Conservation (phyloP, 169 alveolate species). For the Plasmodium reichenowi region DNA sequence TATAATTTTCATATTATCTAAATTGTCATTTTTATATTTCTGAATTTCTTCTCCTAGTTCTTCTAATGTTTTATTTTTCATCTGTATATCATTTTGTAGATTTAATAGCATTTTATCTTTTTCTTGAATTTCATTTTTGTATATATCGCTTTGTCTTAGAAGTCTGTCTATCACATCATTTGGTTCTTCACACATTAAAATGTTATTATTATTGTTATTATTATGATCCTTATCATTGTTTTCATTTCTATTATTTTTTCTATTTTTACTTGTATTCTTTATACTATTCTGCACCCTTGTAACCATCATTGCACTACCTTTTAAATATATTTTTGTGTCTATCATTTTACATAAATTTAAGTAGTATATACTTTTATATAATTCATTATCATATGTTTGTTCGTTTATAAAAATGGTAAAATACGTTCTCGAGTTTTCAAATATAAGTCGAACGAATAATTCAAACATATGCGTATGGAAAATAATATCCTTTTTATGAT, state of each 20-base stretch:
- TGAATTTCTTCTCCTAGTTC: conserved; percentile 14
- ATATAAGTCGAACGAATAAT: conserved; percentile 55
- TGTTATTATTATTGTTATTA: background rate
- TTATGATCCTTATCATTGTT: no score
- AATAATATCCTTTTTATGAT: conserved; percentile 37
- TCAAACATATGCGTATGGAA: conserved; percentile 61
- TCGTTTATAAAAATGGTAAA: conserved; percentile 54
- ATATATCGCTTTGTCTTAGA: conserved; percentile 24
- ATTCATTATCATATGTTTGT: conserved; percentile 22
- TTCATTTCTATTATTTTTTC: background rate
- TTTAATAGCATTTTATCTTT: conserved; percentile 22
- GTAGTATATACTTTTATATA: conserved; percentile 56
- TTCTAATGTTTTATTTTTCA: conserved; percentile 17
- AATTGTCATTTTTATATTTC: conserved; percentile 31
- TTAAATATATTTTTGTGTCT: conserved; percentile 2
- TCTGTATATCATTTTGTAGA: conserved; percentile 29
- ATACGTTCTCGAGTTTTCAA: conserved; percentile 58
- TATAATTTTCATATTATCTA: conserved; percentile 32
- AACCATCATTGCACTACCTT: no score
- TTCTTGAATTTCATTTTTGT: conserved; percentile 36
- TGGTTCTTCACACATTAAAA: background rate
- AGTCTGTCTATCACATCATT: background rate
- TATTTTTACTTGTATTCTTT: background rate
- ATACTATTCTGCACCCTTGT: background rate
- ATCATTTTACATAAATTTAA: conserved; percentile 57